These are phyloP conservation scores for Cladosporium oxysporum DNA, from an alignment of 2,329 filamentous ascomycete genomes.

Conservation along the genomic window DNA sequence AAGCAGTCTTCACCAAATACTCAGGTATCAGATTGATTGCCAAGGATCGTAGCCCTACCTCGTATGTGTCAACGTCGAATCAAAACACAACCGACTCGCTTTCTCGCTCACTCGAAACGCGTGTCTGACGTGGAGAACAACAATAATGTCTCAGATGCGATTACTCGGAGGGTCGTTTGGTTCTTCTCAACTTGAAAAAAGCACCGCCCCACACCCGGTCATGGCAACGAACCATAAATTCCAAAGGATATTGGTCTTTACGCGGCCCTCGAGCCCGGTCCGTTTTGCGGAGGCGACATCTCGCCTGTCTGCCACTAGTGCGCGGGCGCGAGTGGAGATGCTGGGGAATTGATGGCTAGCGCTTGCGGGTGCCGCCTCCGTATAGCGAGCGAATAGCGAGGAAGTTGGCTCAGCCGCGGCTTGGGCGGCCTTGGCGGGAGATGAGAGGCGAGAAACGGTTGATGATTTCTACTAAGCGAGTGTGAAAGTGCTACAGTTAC, in stretches of 20 bases:
- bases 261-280: not conserved
- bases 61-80: not conserved
- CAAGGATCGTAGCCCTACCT: not conserved
- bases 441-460: not conserved
- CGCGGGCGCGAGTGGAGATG: slow-evolving; percentile 1
- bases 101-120: not conserved
- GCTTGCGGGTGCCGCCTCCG: not conserved
- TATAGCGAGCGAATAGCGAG: not conserved
- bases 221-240: not conserved
- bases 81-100: not conserved
- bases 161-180: not conserved
- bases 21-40: not conserved
- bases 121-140: not conserved
- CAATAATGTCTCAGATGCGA: not conserved
- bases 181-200: not conserved
- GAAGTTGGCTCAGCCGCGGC: not conserved
- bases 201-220: not conserved
- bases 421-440: not conserved
- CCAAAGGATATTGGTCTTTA: not conserved
- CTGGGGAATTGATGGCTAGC: not conserved
- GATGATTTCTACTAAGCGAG: not conserved
- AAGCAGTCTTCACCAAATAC: not conserved
- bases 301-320: not conserved
- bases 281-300: slow-evolving; percentile 3
- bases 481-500: not conserved